Evolutionary conservation across 2,329 filamentous ascomycete species (phyloP), one percentile per base, ranked within the genome.

Genomic region (Aspergillus tubingensis): DNA sequence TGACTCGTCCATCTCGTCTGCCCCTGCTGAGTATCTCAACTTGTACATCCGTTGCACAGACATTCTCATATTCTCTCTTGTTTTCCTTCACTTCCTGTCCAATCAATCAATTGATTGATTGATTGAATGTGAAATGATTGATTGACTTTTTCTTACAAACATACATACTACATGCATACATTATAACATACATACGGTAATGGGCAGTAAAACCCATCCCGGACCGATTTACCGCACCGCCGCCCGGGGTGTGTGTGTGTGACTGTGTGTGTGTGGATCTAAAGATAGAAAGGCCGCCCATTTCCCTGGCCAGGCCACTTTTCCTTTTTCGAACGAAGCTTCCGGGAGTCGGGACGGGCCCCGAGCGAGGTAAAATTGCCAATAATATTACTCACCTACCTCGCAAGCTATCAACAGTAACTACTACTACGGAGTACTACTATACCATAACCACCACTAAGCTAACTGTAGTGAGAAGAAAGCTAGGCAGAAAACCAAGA

Each of bases 211-310:
- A 27, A 27, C 7, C 25, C 25, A 27, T 27, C 25, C 25, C 25
- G 25, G 25, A 19, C 30, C 3, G 39, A 19, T 43, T 13, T 19
- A 38, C 38, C 17, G 30, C 8, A 30, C 39, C 27, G n/a, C 25
- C 47, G 47, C 32, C 32, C 32, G 32, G 32, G 32, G 32, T 5
- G 10, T 11, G 32, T 8, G 25, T 27, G 25, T 27, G 25, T 27
- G 25, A 6, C 5, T 27, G 25, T 27, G 25, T 25, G 44, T 19
- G 44, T 19, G 52, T 54, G 52, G 52, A 21, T 54, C 52, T 54
- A 54, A 54, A 54, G 39, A 54, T 54, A 54, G 52, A 54, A 54
- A 36, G 3, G 32, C 38, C 15, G 38, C n/a, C 38, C 27, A 13
- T 32, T 54, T 36, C 32, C n/a, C 39, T 30, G 43, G 38, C 21